These are phyloP conservation scores for Phaeodactylum tricornutum DNA, from an alignment of 108 stramenopile species.

Conservation along the genomic window DNA sequence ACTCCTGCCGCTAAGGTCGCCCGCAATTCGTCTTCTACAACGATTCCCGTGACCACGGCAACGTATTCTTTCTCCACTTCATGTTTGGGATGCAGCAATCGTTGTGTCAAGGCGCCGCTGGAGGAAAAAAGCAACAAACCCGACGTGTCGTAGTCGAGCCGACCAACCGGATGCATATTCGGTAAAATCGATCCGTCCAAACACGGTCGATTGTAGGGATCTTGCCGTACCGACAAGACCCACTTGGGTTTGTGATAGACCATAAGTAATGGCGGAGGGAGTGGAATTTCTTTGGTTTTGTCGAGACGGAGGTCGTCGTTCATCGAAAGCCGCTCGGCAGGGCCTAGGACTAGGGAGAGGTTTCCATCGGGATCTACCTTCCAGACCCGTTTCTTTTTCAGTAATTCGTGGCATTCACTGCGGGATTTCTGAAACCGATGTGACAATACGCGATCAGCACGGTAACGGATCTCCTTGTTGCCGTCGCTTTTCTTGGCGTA, in stretches of 20 bases:
- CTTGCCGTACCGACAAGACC: constrained; percentile 64
- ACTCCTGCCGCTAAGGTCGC: constrained; percentile 49
- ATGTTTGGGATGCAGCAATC: constrained; percentile 61
- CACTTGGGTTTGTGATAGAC: constrained; percentile 82
- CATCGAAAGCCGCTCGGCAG: constrained; percentile 53
- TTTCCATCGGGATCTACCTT: constrained; percentile 4
- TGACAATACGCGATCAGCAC: constrained; percentile 73
- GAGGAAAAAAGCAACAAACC: constrained; percentile 74
- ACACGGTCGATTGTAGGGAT: constrained; percentile 32
- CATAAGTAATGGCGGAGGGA: constrained; percentile 44
- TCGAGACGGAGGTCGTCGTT: constrained; percentile 50
- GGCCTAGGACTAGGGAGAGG: constrained; percentile 24
- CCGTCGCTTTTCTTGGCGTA: constrained; percentile 6
- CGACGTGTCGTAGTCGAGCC: constrained; percentile 79
- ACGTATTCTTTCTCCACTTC: constrained; percentile 77
- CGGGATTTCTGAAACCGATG: constrained; percentile 63
- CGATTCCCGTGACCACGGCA: constrained; percentile 53
- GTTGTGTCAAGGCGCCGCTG: constrained; percentile 64
- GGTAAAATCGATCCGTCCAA: constrained; percentile 20
- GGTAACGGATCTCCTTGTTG: constrained; percentile 19
- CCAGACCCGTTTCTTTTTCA: constrained; percentile 51
- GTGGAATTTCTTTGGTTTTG: constrained; percentile 39
- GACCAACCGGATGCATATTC: constrained; percentile 76
- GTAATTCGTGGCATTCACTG: constrained; percentile 50
- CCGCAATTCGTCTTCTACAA: constrained; percentile 32